phyloP scores from a whole-genome alignment of 768 basidiomycete genomes.

The button mushroom (Agaricus bisporus) region DNA sequence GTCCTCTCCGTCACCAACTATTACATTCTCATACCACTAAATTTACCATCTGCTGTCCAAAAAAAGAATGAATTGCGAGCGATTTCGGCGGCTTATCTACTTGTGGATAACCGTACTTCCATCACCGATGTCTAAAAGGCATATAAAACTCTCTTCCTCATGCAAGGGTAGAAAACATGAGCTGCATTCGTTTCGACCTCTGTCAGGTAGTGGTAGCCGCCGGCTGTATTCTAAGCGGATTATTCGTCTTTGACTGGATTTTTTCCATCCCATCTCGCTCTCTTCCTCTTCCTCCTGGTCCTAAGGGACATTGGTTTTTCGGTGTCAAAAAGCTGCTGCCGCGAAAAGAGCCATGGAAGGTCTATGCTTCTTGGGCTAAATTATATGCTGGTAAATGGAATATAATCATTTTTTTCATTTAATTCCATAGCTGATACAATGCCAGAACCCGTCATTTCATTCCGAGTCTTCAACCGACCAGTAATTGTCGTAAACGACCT shows the following conservation, averaged over 20 bases:
- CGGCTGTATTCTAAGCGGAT: not conserved
- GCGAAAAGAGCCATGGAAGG: slow-evolving; percentile 16
- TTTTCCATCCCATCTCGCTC: not conserved
- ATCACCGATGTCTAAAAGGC: too few species aligned
- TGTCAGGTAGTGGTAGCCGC: not conserved
- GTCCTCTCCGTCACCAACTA: too few species aligned
- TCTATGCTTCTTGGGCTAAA: slow-evolving; percentile 15
- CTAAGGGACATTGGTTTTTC: slow-evolving; percentile 11
- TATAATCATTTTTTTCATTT: not conserved
- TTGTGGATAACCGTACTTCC: too few species aligned
- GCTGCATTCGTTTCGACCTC: not conserved
- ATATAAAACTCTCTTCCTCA: too few species aligned
- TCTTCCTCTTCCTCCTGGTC: slow-evolving; percentile 15
- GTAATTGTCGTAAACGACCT: slow-evolving; percentile 45
- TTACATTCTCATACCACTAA: too few species aligned
- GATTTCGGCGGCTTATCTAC: too few species aligned
- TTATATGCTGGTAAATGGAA: slow-evolving; percentile 11
- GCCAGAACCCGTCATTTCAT: slow-evolving; percentile 41
- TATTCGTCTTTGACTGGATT: not conserved
- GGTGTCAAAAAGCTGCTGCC: slow-evolving; percentile 13
- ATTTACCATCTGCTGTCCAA: too few species aligned
- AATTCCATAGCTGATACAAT: not conserved
- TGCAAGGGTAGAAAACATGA: not conserved
- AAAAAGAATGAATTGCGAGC: too few species aligned
- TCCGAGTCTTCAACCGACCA: slow-evolving; percentile 36